Conservation (phyloP, 2,329 filamentous ascomycete species). For the Colletotrichum echinochloae region DNA sequence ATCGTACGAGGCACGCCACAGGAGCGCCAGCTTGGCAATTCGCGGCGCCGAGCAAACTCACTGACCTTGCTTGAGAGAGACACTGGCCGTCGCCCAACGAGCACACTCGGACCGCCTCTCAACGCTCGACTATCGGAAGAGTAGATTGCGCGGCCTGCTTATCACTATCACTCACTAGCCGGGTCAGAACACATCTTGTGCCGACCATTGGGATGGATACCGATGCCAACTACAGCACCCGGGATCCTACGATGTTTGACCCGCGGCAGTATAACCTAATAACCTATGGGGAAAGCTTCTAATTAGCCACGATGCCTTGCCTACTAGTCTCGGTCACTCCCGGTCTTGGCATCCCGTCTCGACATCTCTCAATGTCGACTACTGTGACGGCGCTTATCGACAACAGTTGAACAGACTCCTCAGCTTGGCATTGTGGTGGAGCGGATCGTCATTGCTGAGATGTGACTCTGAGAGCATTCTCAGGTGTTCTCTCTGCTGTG, state of each 20-base stretch:
- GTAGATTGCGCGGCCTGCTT: conserved; percentile 27
- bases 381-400: background rate
- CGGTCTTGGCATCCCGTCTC: conserved; percentile 20
- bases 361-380: background rate
- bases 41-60: background rate
- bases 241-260: conserved; percentile 11
- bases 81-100: background rate
- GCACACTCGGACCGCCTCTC: conserved; percentile 16
- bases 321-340: conserved; percentile 23
- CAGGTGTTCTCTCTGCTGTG: background rate
- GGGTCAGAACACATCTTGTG: background rate
- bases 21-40: conserved; percentile 1
- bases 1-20: conserved; percentile 18
- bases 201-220: background rate
- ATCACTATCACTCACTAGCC: background rate
- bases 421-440: no score
- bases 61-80: background rate
- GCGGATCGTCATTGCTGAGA: background rate
- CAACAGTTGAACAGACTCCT: background rate
- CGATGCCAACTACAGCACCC: background rate
- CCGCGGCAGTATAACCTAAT: conserved; percentile 11
- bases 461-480: background rate
- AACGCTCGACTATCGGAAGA: conserved; percentile 15
- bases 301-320: conserved; percentile 14
- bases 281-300: conserved; percentile 28